Percentiles rank a stretch among this genome's conserved stretches.
Conservation (phyloP, 1,139 yeast genomes). For the Kodamaea alishanica region DNA sequence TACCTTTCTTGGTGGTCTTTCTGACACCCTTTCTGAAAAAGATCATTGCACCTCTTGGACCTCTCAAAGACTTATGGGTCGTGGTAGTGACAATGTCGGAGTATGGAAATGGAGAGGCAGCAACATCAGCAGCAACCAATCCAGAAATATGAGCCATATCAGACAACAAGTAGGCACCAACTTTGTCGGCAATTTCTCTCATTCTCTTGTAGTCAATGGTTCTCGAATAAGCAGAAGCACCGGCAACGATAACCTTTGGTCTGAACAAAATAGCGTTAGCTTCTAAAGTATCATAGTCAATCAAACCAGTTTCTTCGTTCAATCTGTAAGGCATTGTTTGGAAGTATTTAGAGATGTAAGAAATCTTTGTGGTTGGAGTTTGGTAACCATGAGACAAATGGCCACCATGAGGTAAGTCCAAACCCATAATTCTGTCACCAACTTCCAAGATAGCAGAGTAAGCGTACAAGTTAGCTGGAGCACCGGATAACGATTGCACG, state of each 20-base stretch:
- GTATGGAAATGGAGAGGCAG: conserved; percentile 88
- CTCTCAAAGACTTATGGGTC: conserved; percentile 94
- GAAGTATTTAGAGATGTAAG: conserved; percentile 87
- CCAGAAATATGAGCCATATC: conserved; percentile 99
- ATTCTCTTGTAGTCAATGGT: conserved; percentile 86
- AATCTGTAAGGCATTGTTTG: conserved; percentile 97
- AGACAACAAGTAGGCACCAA: conserved; percentile 85
- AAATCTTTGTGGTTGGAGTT: conserved; percentile 81
- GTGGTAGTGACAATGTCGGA: conserved; percentile 97
- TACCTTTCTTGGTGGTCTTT: conserved; percentile 81
- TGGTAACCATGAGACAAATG: conserved; percentile 96
- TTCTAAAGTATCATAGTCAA: conserved; percentile 87
- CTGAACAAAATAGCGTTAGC: conserved; percentile 81
- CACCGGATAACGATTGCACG: conserved; percentile 91
- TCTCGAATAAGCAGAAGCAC: conserved; percentile 94
- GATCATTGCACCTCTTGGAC: conserved; percentile 99
- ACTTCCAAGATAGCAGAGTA: conserved; percentile 89
- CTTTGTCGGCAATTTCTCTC: conserved; percentile 84
- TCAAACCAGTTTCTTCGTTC: conserved; percentile 78
- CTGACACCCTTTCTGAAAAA: conserved; percentile 92
- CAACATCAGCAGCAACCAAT: conserved; percentile 87
- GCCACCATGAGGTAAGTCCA: conserved; percentile 96
- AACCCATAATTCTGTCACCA: conserved; percentile 93
- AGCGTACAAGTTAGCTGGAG: conserved; percentile 93
- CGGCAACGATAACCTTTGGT: conserved; percentile 93